phyloP scores from a whole-genome alignment of 805 yeast species.

The Cyberlindnera maritima region DNA sequence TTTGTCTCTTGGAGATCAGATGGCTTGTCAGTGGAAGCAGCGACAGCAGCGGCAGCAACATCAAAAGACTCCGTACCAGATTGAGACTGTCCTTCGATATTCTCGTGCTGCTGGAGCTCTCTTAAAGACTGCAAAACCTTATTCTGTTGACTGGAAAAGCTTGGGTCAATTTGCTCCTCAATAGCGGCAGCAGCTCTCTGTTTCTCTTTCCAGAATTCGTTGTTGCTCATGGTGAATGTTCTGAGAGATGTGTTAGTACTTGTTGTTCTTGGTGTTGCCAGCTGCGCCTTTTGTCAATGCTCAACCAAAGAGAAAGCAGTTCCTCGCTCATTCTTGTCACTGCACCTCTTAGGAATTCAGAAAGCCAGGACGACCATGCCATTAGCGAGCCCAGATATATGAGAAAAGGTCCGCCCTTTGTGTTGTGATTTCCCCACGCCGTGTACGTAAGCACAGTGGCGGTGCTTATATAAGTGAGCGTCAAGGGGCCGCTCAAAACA shows the following conservation, averaged over 20 bases:
- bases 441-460: constrained; percentile 1
- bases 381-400: too few relatives aligned
- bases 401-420: too few relatives aligned
- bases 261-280: background rate
- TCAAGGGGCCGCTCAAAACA: background rate
- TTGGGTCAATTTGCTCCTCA: constrained; percentile 32
- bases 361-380: too few relatives aligned
- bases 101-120: background rate
- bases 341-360: too few relatives aligned
- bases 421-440: background rate
- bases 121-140: constrained; percentile 18
- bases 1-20: background rate
- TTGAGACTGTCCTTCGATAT: constrained; percentile 14
- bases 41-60: constrained; percentile 38
- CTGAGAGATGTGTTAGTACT: background rate
- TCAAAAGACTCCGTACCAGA: constrained; percentile 23
- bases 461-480: background rate
- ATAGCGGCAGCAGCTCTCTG: background rate
- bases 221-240: background rate
- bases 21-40: constrained; percentile 19
- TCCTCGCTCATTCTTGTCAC: too few relatives aligned
- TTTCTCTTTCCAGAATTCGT: constrained; percentile 1
- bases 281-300: background rate
- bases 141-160: constrained; percentile 21
- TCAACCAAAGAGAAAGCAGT: too few relatives aligned